Conservation (phyloP, 2,329 filamentous ascomycete species). For the Aureobasidium melanogenum region DNA sequence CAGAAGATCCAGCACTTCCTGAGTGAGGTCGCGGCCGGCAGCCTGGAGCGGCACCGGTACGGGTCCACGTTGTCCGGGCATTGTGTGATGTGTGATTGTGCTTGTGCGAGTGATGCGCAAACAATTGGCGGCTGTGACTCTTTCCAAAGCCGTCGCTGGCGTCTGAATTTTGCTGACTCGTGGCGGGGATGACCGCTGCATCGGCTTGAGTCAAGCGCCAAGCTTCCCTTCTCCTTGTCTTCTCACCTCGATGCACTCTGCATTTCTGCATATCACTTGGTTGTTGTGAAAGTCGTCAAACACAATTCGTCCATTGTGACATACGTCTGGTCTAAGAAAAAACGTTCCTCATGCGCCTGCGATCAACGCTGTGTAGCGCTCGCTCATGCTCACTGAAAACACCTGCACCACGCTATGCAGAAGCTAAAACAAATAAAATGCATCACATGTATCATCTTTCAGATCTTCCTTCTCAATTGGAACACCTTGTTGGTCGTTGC, state of each 20-base stretch:
- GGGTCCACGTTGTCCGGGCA: conserved; percentile 39
- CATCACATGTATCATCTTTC: neutral
- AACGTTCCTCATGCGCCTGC: neutral
- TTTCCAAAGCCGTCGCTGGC: neutral
- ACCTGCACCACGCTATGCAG: neutral
- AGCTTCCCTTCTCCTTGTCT: neutral
- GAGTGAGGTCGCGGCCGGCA: conserved; percentile 48
- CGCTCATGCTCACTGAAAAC: neutral
- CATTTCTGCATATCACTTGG: neutral
- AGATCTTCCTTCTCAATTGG: conserved; percentile 8
- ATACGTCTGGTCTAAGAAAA: neutral
- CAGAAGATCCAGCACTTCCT: conserved; percentile 70
- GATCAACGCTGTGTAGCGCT: neutral
- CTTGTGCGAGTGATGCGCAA: neutral
- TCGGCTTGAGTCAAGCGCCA: neutral
- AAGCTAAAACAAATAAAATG: neutral
- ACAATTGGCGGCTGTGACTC: neutral
- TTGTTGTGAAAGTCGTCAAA: neutral
- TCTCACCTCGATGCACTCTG: too few relatives aligned
- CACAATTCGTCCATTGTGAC: too few relatives aligned
- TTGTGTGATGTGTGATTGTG: conserved; percentile 18
- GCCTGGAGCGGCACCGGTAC: conserved; percentile 35
- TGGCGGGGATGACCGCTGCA: neutral
- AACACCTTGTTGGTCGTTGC: conserved; percentile 24
- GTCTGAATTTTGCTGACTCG: neutral